Percentiles rank a stretch among this genome's conserved stretches.
These are phyloP conservation scores for Typha latifolia DNA, from an alignment of 176 grass and related monocot genomes.

Conservation along the genomic window DNA sequence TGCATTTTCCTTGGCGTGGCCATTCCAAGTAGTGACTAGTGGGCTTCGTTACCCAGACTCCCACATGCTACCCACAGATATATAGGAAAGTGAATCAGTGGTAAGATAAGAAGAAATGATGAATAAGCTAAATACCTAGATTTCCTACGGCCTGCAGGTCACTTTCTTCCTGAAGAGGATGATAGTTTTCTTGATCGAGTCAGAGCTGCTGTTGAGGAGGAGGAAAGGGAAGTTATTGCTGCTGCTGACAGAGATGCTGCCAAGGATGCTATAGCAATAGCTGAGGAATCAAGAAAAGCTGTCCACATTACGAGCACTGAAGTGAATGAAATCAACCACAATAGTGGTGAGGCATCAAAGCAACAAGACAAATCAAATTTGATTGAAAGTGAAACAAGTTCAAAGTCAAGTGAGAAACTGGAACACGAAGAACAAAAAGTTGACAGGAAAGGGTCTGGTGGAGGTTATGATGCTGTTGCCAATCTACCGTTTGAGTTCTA, in stretches of 20 bases:
- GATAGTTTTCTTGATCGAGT: constrained; percentile 93
- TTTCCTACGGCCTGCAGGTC: constrained; percentile 33
- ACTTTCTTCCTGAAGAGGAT: constrained; percentile 99
- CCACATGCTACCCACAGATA: too few relatives aligned
- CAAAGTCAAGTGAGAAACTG: constrained; percentile 16
- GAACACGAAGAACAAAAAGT: constrained; percentile 30
- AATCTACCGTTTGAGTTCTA: constrained; percentile 94
- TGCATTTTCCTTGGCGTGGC: too few relatives aligned
- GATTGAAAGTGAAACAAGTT: constrained; percentile 30
- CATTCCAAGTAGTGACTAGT: too few relatives aligned
- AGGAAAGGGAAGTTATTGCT: constrained; percentile 74
- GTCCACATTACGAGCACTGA: constrained; percentile 19
- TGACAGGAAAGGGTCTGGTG: constrained; percentile 35
- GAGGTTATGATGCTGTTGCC: constrained; percentile 40
- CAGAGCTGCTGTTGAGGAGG: constrained; percentile 93
- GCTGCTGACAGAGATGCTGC: constrained; percentile 70
- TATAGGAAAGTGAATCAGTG: too few relatives aligned
- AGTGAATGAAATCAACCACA: constrained; percentile 24
- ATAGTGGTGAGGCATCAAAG: constrained; percentile 14
- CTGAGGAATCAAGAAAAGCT: constrained; percentile 70
- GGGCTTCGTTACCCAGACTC: too few relatives aligned
- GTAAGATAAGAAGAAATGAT: not conserved
- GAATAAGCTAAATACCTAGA: not conserved
- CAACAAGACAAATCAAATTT: constrained; percentile 22
- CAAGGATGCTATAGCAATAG: constrained; percentile 81